Percentiles rank a stretch among this genome's conserved stretches.
Evolutionary conservation across 192 early-diverging fungal genomes (phyloP).

Genomic region (Linderina pennispora): DNA sequence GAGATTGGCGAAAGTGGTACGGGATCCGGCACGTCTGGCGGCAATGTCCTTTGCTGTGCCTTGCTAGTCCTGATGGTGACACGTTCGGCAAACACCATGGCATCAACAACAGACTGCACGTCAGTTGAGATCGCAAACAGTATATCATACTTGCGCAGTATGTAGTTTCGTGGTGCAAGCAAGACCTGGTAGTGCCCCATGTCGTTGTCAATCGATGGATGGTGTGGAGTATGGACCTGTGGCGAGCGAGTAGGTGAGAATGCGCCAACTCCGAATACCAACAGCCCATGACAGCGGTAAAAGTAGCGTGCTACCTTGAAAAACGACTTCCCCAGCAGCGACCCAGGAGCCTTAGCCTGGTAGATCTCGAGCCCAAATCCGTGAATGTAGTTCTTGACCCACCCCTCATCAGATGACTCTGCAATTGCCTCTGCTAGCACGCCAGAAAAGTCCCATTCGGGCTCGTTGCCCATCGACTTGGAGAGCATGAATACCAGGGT

Average conservation of each 20-base stretch:
- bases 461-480: conserved; percentile 27
- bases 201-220: conserved; percentile 9
- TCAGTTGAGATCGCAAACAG: conserved; percentile 40
- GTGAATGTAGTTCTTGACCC: conserved; percentile 43
- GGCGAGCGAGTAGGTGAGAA: conserved; percentile 9
- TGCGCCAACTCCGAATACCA: conserved; percentile 41
- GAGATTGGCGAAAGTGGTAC: not conserved
- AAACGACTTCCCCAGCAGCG: conserved; percentile 36
- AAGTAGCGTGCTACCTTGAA: conserved; percentile 36
- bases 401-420: conserved; percentile 29
- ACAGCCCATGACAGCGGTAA: conserved; percentile 39
- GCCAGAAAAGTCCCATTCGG: conserved; percentile 22
- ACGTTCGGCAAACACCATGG: conserved; percentile 28
- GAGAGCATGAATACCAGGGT: conserved; percentile 41
- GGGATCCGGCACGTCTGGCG: not conserved
- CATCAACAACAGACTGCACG: conserved; percentile 30
- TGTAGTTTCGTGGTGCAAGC: conserved; percentile 33
- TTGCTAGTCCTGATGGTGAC: conserved; percentile 29
- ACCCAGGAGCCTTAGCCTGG: conserved; percentile 32
- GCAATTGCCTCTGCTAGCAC: conserved; percentile 26
- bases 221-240: conserved; percentile 14
- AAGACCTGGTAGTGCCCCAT: conserved; percentile 32
- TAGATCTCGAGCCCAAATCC: conserved; percentile 48
- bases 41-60: not conserved
- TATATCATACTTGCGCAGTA: conserved; percentile 35